Evolutionary conservation across 31 red algal species (phyloP).

Genomic region (Porphyra umbilicalis): DNA sequence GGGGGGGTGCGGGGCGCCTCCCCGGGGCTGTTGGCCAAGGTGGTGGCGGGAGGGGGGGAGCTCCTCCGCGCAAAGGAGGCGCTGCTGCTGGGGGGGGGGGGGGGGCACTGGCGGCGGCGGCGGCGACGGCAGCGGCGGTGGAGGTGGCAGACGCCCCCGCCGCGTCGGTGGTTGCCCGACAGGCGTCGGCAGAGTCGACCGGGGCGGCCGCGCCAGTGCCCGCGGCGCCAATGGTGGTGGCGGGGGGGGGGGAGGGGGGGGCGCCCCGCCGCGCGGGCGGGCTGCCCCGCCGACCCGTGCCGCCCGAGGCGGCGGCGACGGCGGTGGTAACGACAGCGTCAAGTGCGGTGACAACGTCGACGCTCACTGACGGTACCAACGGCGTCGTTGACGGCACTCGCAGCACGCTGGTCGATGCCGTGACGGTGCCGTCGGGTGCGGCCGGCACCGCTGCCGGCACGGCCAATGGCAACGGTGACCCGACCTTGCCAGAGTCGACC

Average conservation of each 20-base stretch:
- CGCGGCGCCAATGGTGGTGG: neutral
- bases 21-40: neutral
- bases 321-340: neutral
- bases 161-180: too few relatives aligned
- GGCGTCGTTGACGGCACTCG: too few relatives aligned
- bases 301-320: neutral
- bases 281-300: neutral
- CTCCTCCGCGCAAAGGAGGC: neutral
- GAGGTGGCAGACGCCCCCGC: neutral
- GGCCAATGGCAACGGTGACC: too few relatives aligned
- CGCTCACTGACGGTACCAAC: too few relatives aligned
- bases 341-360: neutral
- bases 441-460: too few relatives aligned
- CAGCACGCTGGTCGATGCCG: too few relatives aligned
- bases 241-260: neutral
- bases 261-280: neutral
- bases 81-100: neutral
- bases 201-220: neutral
- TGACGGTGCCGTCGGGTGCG: too few relatives aligned
- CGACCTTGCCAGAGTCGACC: neutral
- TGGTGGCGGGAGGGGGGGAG: neutral
- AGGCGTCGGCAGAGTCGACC: too few relatives aligned
- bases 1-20: neutral
- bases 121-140: neutral
- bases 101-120: neutral